Conservation (phyloP, 169 alveolate species). For the Plasmodium berghei region DNA sequence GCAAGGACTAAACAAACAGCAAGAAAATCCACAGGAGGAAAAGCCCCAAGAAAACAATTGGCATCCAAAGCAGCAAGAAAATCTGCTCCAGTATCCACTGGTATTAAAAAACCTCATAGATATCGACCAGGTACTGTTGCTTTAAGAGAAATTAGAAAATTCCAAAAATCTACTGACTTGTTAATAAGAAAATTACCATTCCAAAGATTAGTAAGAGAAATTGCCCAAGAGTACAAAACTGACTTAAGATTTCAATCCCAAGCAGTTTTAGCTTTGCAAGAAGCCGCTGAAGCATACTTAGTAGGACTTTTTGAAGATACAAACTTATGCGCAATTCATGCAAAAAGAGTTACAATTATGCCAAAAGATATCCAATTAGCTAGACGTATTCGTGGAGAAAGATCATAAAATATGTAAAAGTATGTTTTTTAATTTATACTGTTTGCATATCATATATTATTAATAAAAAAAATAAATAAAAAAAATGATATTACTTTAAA, state of each 20-base stretch:
- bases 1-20: slow-evolving; percentile 99
- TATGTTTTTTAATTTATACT: background rate
- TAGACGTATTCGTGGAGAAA: slow-evolving; percentile 98
- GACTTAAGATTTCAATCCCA: slow-evolving; percentile 95
- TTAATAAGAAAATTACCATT: slow-evolving; percentile 96
- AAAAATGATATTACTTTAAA: background rate
- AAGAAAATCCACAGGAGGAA: slow-evolving; percentile 97
- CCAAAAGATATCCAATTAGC: slow-evolving; percentile 99
- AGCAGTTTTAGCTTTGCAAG: slow-evolving; percentile 97
- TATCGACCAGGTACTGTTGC: slow-evolving; percentile 99
- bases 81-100: slow-evolving; percentile 97
- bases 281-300: slow-evolving; percentile 99
- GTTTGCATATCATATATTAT: background rate
- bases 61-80: slow-evolving; percentile 99
- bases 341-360: slow-evolving; percentile 99
- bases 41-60: slow-evolving; percentile 98
- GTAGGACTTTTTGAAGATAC: slow-evolving; percentile 99
- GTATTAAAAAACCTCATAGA: slow-evolving; percentile 98
- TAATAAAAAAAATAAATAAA: background rate
- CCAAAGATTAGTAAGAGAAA: slow-evolving; percentile 97
- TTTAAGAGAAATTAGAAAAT: slow-evolving; percentile 98
- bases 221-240: slow-evolving; percentile 95
- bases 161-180: slow-evolving; percentile 95
- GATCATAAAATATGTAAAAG: slow-evolving; percentile 81
- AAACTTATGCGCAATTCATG: slow-evolving; percentile 99